Evolutionary conservation across 345 rosid genomes (phyloP), one percentile per base, ranked within the genome.

Genomic region (Eucalyptus victrix): DNA sequence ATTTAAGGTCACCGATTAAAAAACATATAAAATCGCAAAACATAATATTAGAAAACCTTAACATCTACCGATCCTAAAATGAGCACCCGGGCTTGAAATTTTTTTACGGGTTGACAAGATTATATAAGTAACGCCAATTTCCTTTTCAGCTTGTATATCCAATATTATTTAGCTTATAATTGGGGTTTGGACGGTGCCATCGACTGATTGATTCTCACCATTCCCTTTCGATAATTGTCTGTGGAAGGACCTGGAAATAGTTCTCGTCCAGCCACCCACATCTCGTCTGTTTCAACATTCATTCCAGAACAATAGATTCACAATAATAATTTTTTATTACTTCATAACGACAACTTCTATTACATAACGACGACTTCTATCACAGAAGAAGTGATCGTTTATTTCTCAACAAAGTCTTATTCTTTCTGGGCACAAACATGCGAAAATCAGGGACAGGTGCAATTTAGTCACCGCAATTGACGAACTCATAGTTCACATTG

Each of bases 401-500:
- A 15, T 67, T 32, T 67, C 80, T 67, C 23, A 16, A 17, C 80
- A 32, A 16, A 67, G 40, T 32, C 80, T 67, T 67, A 67, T 67
- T 67, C 8, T 32, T 16, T 67, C 40, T 15, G 80, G 37, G 40
- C 40, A 32, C 12, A 21, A 67, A 67, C 18, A 8, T 32, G 11
- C 12, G 40, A 15, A n/a, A 65, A 7, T 4, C 7, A 65, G 37
- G 32, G 4, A n/a, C 37, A 5, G 76, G 10, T 15, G 80, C 40
- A 15, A 8, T 67, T 89, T 67, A 88, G 65, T 91, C 90, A 3
- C 91, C 90, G 23, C 94, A 92, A 53, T 93, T 15, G 9, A 93
- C 93, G 65, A 93, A 92, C 81, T 91, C 69, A 90, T 93, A 92
- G 90, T 90, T 87, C 40, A 92, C 94, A 4, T 32, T 90, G 14